Evolutionary conservation across 2,329 filamentous ascomycete genomes (phyloP).

Genomic region (Sarocladium oryzae): DNA sequence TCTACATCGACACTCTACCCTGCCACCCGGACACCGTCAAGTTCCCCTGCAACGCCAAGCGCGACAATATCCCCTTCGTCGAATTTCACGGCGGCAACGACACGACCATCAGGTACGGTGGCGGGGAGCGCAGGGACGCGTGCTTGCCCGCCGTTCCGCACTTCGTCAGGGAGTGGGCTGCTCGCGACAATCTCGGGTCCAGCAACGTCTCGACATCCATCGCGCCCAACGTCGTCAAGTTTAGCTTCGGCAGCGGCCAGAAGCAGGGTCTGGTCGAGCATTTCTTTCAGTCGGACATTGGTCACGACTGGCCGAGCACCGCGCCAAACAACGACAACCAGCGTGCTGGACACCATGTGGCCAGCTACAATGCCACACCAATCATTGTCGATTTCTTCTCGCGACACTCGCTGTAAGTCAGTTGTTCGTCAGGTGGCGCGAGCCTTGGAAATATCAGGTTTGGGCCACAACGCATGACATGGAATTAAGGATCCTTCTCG

Average conservation of each 20-base stretch:
- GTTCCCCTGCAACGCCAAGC: constrained; percentile 30
- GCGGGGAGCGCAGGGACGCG: constrained; percentile 32
- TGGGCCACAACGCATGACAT: not conserved
- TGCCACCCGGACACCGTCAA: constrained; percentile 24
- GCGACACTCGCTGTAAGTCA: not conserved
- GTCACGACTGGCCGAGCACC: constrained; percentile 34
- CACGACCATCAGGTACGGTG: constrained; percentile 36
- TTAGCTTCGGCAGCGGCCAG: constrained; percentile 25
- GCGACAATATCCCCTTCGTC: constrained; percentile 33
- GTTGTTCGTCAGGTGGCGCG: not conserved
- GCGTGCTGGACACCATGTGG: constrained; percentile 22
- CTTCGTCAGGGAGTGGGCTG: constrained; percentile 30
- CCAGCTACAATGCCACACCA: constrained; percentile 27
- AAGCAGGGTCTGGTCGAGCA: constrained; percentile 21
- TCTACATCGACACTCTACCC: constrained; percentile 27
- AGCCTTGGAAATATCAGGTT: too few relatives aligned
- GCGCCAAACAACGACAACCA: constrained; percentile 27
- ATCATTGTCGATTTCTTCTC: constrained; percentile 34
- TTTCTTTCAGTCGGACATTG: constrained; percentile 22
- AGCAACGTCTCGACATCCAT: constrained; percentile 11
- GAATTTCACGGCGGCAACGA: constrained; percentile 44
- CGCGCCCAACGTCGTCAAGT: constrained; percentile 20
- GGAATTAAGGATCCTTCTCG: not conserved
- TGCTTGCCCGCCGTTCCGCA: constrained; percentile 35
- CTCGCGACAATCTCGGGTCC: constrained; percentile 20